These are phyloP conservation scores for Plasmopara viticola DNA, from an alignment of 352 stramenopile species.

Conservation along the genomic window DNA sequence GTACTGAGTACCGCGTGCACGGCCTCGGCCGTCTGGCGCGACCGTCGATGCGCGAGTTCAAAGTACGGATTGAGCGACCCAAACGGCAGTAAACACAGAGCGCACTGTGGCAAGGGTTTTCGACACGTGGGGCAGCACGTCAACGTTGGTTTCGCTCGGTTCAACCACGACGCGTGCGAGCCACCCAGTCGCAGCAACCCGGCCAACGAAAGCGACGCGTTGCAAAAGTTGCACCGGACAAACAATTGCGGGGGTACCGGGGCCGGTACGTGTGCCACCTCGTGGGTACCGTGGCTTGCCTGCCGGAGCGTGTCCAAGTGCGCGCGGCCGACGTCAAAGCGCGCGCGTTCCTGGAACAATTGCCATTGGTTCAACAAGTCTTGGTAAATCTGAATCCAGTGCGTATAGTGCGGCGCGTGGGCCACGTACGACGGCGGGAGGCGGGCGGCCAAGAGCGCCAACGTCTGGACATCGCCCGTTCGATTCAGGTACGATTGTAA, in stretches of 20 bases:
- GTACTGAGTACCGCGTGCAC: conserved; percentile 31
- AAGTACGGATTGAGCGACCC: conserved; percentile 94
- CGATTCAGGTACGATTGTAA: conserved; percentile 89
- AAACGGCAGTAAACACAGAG: conserved; percentile 90
- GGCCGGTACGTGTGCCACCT: no score
- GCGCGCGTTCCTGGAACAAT: conserved; percentile 89
- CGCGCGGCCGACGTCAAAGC: conserved; percentile 89
- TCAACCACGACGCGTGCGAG: conserved; percentile 86
- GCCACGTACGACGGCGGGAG: conserved; percentile 46
- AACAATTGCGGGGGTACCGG: conserved; percentile 82
- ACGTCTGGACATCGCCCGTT: conserved; percentile 88
- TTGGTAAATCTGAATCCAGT: conserved; percentile 91
- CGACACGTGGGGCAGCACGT: conserved; percentile 89
- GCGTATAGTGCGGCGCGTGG: conserved; percentile 48
- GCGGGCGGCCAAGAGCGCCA: conserved; percentile 79
- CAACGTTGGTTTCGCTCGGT: conserved; percentile 85
- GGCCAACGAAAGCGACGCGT: conserved; percentile 83
- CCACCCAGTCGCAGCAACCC: conserved; percentile 83
- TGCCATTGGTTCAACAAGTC: conserved; percentile 91
- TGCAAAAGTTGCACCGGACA: conserved; percentile 94
- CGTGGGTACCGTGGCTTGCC: no score
- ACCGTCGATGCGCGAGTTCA: conserved; percentile 85
- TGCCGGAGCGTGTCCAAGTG: conserved; percentile 22
- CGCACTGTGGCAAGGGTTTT: conserved; percentile 90
- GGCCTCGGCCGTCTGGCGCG: conserved; percentile 51